These are phyloP conservation scores for Acorus gramineus DNA, from an alignment of 106 monocot genomes.

Conservation along the genomic window DNA sequence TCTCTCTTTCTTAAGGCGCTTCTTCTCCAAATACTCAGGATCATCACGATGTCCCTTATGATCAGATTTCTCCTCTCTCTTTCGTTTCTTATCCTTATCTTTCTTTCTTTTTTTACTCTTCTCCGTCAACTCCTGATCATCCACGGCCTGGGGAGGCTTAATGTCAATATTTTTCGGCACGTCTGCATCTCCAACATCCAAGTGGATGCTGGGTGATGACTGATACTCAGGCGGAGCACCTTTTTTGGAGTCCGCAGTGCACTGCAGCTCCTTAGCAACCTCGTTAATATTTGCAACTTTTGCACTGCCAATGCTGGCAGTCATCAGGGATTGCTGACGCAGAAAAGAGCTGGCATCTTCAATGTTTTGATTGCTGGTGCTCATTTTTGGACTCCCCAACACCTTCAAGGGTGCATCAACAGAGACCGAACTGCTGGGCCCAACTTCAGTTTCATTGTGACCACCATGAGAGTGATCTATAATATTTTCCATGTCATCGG, in stretches of 20 bases:
- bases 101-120: conserved; percentile 49
- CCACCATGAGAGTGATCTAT: conserved; percentile 26
- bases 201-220: conserved; percentile 15
- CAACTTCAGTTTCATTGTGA: conserved; percentile 50
- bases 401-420: conserved; percentile 73
- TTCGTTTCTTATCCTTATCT: conserved; percentile 43
- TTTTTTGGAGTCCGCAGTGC: conserved; percentile 64
- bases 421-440: conserved; percentile 76
- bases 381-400: conserved; percentile 19
- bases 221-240: conserved; percentile 10
- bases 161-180: conserved; percentile 11
- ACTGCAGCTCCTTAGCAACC: conserved; percentile 54
- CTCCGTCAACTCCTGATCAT: conserved; percentile 28
- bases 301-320: conserved; percentile 57
- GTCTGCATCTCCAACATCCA: conserved; percentile 8
- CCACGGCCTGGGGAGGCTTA: not conserved
- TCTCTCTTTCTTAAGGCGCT: conserved; percentile 83
- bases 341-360: conserved; percentile 66
- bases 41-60: conserved; percentile 33
- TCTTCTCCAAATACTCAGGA: conserved; percentile 72
- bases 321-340: conserved; percentile 40
- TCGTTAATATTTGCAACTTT: conserved; percentile 31
- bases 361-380: conserved; percentile 27
- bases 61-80: conserved; percentile 22
- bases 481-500: conserved; percentile 30